These are phyloP conservation scores for Debaryomycetaceae sp. DNA, from an alignment of 1,139 yeast species.

Conservation along the genomic window DNA sequence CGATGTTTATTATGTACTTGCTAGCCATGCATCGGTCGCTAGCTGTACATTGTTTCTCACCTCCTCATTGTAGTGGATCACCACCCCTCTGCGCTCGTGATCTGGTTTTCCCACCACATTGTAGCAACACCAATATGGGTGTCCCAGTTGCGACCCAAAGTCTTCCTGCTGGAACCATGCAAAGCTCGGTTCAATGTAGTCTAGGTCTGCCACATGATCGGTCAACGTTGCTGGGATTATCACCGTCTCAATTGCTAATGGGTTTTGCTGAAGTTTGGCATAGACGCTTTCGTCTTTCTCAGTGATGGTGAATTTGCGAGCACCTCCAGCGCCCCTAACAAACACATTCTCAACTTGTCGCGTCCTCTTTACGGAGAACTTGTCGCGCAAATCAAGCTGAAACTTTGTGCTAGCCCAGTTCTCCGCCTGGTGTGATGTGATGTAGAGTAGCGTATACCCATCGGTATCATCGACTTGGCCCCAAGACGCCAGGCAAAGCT, in stretches of 20 bases:
- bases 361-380: constrained; percentile 11
- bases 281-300: constrained; percentile 9
- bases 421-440: constrained; percentile 34
- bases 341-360: constrained; percentile 11
- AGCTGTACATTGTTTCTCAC: constrained; percentile 12
- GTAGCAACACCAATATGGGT: constrained; percentile 34
- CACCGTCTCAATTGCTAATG: constrained; percentile 19
- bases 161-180: constrained; percentile 20
- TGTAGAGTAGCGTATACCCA: constrained; percentile 22
- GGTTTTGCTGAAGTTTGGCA: constrained; percentile 14
- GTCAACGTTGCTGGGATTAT: constrained; percentile 20
- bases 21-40: constrained; percentile 21
- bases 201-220: constrained; percentile 13
- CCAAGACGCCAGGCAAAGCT: constrained; percentile 39
- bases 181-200: constrained; percentile 20
- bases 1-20: too few species aligned
- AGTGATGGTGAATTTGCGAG: constrained; percentile 6
- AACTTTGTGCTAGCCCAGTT: constrained; percentile 19
- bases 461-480: constrained; percentile 28
- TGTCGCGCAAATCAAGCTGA: constrained; percentile 13
- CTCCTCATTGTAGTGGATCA: constrained; percentile 13
- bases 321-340: constrained; percentile 3
- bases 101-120: constrained; percentile 27
- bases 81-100: constrained; percentile 14
- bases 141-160: constrained; percentile 15